Conservation (phyloP, 1,139 yeast genomes). For the Kodamaea plutei region DNA sequence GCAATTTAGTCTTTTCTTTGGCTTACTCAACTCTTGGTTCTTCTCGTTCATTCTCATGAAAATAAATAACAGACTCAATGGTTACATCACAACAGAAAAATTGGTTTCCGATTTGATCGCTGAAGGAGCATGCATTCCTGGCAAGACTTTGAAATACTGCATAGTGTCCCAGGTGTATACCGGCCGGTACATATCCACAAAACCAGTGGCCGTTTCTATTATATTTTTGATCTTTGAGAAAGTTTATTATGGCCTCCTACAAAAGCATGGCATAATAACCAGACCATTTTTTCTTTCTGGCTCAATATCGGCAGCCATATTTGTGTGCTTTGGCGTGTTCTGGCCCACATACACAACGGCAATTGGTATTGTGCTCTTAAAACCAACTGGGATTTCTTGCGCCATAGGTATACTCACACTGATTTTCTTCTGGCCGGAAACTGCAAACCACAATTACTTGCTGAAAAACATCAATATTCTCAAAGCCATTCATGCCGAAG, state of each 20-base stretch:
- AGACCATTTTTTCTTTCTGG: conserved; percentile 22
- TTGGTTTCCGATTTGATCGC: conserved; percentile 17
- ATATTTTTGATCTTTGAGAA: conserved; percentile 25
- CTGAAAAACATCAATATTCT: conserved; percentile 17
- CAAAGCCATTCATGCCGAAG: conserved; percentile 14
- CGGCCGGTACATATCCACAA: conserved; percentile 28
- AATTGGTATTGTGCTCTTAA: conserved; percentile 20
- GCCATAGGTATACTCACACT: conserved; percentile 19
- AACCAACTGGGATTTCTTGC: conserved; percentile 25
- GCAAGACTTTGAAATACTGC: conserved; percentile 19
- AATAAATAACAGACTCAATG: conserved; percentile 24
- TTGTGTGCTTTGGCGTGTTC: conserved; percentile 24
- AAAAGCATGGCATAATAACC: conserved; percentile 18
- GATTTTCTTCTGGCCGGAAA: conserved; percentile 27
- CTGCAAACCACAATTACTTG: conserved; percentile 25
- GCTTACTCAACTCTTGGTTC: conserved; percentile 22
- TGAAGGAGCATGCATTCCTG: conserved; percentile 26
- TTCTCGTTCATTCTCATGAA: conserved; percentile 22
- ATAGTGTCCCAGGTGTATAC: conserved; percentile 19
- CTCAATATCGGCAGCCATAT: conserved; percentile 20
- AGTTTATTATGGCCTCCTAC: conserved; percentile 23
- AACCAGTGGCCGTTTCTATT: conserved; percentile 23
- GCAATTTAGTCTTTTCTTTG: conserved; percentile 16
- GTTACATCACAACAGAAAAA: conserved; percentile 20
- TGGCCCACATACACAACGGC: conserved; percentile 26